Base-by-base conservation (phyloP, 148 eudicot species). In the Rheum nobile region DNA sequence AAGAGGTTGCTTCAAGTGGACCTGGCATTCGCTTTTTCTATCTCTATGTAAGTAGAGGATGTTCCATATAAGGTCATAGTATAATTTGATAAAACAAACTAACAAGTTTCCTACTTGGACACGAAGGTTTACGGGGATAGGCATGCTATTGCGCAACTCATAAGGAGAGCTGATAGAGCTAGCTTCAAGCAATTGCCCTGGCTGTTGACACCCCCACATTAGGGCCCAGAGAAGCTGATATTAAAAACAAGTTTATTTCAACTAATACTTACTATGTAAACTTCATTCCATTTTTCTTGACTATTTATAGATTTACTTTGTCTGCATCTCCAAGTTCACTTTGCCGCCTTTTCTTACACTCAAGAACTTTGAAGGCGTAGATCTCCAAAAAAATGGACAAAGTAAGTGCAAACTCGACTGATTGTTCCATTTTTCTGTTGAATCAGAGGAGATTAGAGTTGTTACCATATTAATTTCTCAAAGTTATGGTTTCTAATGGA, bases 11-110 rank as follows among this genome's bases (percentile, higher is more conserved):
- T 82, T 94, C 98, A 73, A 91, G 97, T 19, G 97, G 98, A 72
- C 96, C 98, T 42, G 98, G 98, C 75, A 91, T 91, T 83, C 91
- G 98, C 72, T 95, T 95, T 84, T 95, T 95, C 88, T 97, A 91
- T 87, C 97, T 95, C 80, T 95, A 91, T 80, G 98, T 95, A 83
- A 95, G 93, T 67, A 72, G 13, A 57, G 16, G 50, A 39, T 21
- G 29, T 6, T 24, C 3, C 63, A 55, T 6, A 41, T 41, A 41
- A 19, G 22, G 34, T 19, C 32, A 17, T 32, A 71, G 0, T 71
- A 38, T 29, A 71, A 71, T 22, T 8, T 1, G 28, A n/a, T 71
- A 32, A 6, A 57, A 14, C n/a, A 61, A 31, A 13, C 13, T 61
- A 61, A 61, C 11, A 37, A 59, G 3, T 31, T 31, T 65, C 22